Evolutionary conservation across 768 basidiomycete species (phyloP).

Genomic region (Phanerochaete sordida): DNA sequence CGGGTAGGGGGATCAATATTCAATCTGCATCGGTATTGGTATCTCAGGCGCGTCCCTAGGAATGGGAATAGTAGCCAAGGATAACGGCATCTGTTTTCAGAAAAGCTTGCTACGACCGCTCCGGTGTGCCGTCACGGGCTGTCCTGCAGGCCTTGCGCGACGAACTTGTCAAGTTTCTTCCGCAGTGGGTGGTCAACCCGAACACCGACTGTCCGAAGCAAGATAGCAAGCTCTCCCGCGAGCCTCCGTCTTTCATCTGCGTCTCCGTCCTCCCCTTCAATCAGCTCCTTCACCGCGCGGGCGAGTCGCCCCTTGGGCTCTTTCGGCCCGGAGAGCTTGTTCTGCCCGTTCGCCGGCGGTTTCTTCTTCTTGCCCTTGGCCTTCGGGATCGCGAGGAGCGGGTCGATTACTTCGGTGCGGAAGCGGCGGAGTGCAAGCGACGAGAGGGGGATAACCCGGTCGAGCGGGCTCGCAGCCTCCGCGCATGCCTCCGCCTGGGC

Average conservation of each 20-base stretch:
- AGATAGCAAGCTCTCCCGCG: conserved; percentile 46
- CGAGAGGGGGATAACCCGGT: conserved; percentile 61
- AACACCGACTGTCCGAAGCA: conserved; percentile 52
- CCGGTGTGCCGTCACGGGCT: not conserved
- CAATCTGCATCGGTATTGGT: too few species aligned
- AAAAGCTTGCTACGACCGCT: not conserved
- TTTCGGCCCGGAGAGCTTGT: conserved; percentile 28
- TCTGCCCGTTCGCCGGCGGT: conserved; percentile 34
- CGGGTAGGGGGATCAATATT: too few species aligned
- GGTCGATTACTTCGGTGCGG: conserved; percentile 69
- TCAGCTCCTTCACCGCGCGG: conserved; percentile 60
- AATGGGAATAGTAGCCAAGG: not conserved
- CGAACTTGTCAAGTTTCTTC: conserved; percentile 61
- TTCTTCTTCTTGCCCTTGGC: conserved; percentile 46
- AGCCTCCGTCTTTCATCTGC: conserved; percentile 44
- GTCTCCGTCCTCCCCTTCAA: conserved; percentile 49
- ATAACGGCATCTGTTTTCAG: not conserved
- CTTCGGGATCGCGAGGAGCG: conserved; percentile 65
- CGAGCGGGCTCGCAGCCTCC: conserved; percentile 66
- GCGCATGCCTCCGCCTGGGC: conserved; percentile 64
- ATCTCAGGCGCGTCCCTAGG: not conserved
- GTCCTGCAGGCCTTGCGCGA: not conserved
- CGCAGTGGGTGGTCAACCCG: conserved; percentile 64
- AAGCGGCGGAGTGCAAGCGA: conserved; percentile 70
- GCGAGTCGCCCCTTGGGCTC: conserved; percentile 64